Percentiles rank a stretch among this genome's conserved stretches.
These are phyloP conservation scores for Mycena epipterygia DNA, from an alignment of 768 basidiomycete species.

Conservation along the genomic window DNA sequence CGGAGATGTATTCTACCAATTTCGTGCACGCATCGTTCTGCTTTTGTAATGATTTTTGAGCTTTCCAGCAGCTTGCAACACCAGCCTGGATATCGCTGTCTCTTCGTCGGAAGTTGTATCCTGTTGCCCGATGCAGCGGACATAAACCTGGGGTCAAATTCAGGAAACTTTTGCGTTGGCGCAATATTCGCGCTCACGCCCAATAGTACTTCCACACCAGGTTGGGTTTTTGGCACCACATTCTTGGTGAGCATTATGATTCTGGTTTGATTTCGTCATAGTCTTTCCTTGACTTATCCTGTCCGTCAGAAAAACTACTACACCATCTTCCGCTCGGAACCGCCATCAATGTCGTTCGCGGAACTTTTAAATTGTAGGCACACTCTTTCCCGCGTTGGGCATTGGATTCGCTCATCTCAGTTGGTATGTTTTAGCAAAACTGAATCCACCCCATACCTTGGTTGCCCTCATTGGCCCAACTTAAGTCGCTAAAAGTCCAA, in stretches of 20 bases:
- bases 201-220: neutral
- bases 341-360: neutral
- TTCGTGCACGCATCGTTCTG: neutral
- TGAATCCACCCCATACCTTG: neutral
- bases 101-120: neutral
- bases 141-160: neutral
- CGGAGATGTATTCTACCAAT: neutral
- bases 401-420: neutral
- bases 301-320: slow-evolving; percentile 4
- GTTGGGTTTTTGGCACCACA: neutral
- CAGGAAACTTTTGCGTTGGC: neutral
- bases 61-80: neutral
- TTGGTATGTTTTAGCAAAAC: neutral
- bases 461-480: neutral
- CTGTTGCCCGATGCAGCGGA: neutral
- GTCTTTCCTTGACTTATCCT: neutral
- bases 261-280: neutral
- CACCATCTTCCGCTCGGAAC: neutral
- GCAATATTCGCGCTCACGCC: neutral
- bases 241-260: neutral
- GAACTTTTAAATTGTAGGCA: neutral
- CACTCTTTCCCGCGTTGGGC: neutral
- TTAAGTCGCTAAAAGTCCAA: neutral
- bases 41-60: neutral
- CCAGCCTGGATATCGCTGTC: neutral